Percentiles rank a stretch among this genome's conserved stretches.
These are phyloP conservation scores for Syncephalis fuscata DNA, from an alignment of 371 early-diverging fungal species.

Conservation along the genomic window DNA sequence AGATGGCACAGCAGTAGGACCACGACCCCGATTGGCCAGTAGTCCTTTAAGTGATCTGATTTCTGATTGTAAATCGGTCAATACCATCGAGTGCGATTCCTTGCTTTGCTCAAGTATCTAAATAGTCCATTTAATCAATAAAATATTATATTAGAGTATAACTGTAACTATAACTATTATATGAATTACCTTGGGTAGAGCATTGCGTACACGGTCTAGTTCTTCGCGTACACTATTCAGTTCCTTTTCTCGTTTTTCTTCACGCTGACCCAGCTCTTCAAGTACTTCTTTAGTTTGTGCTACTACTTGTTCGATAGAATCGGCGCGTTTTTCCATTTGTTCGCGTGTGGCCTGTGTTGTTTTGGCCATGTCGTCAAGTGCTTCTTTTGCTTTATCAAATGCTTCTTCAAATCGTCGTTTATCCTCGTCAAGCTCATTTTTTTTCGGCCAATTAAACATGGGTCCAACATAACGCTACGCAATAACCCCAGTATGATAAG, in stretches of 20 bases:
- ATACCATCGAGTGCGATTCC: constrained; percentile 42
- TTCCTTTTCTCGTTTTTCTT: constrained; percentile 49
- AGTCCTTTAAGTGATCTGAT: constrained; percentile 81
- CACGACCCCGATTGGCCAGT: constrained; percentile 38
- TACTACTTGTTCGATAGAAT: constrained; percentile 51
- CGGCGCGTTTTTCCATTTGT: constrained; percentile 46
- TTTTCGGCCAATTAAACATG: constrained; percentile 43
- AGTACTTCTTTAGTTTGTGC: constrained; percentile 41
- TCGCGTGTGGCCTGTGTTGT: constrained; percentile 32
- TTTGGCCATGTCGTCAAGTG: constrained; percentile 46
- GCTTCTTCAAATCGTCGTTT: constrained; percentile 56
- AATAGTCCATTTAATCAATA: not conserved
- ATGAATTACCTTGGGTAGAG: constrained; percentile 53
- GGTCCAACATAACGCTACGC: constrained; percentile 51
- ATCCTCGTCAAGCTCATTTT: constrained; percentile 46
- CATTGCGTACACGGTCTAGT: constrained; percentile 51
- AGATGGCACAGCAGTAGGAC: constrained; percentile 5
- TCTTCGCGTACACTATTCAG: constrained; percentile 52
- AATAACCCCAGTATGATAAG: not conserved
- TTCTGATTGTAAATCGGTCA: constrained; percentile 80
- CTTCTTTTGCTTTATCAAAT: constrained; percentile 50
- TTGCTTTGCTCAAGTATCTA: constrained; percentile 60
- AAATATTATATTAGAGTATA: not conserved
- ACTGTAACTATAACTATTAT: not conserved
- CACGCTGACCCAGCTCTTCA: constrained; percentile 49